Conservation (phyloP, 345 rosid species). For the Aurinia saxatilis region DNA sequence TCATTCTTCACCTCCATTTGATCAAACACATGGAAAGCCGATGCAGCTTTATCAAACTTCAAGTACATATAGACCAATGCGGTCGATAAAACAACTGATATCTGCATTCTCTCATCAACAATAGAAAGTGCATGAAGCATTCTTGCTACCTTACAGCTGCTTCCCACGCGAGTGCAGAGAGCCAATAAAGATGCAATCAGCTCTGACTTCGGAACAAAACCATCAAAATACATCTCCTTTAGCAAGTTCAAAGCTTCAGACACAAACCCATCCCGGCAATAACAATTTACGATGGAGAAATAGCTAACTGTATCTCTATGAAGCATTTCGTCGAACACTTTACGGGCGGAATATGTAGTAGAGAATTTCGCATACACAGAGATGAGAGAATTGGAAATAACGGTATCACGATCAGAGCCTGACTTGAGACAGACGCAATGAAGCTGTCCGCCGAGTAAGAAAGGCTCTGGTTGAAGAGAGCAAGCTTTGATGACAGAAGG, state of each 20-base stretch:
- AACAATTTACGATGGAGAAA: slow-evolving; percentile 36
- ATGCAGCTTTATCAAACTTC: slow-evolving; percentile 27
- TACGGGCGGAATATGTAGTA: slow-evolving; percentile 6
- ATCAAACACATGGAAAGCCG: slow-evolving; percentile 35
- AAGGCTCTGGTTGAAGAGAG: slow-evolving; percentile 15
- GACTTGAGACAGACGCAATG: slow-evolving; percentile 39
- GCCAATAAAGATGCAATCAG: slow-evolving; percentile 40
- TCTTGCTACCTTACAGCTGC: slow-evolving; percentile 24
- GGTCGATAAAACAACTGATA: slow-evolving; percentile 34
- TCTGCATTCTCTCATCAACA: slow-evolving; percentile 31
- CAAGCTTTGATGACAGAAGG: slow-evolving; percentile 50
- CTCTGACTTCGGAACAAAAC: slow-evolving; percentile 43
- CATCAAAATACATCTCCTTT: slow-evolving; percentile 32
- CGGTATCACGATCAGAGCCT: slow-evolving; percentile 33
- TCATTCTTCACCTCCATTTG: slow-evolving; percentile 37
- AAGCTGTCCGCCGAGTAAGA: slow-evolving; percentile 34
- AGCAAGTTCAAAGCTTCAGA: slow-evolving; percentile 23
- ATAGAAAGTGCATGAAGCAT: slow-evolving; percentile 42
- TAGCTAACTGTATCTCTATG: slow-evolving; percentile 37
- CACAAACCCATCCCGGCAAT: slow-evolving; percentile 30
- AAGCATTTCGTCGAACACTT: slow-evolving; percentile 42
- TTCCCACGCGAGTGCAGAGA: slow-evolving; percentile 25
- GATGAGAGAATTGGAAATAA: slow-evolving; percentile 43
- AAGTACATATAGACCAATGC: slow-evolving; percentile 47
- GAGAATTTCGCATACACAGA: slow-evolving; percentile 36